These are phyloP conservation scores for Saccharomycopsis fermentans DNA, from an alignment of 805 yeast genomes.

Conservation along the genomic window DNA sequence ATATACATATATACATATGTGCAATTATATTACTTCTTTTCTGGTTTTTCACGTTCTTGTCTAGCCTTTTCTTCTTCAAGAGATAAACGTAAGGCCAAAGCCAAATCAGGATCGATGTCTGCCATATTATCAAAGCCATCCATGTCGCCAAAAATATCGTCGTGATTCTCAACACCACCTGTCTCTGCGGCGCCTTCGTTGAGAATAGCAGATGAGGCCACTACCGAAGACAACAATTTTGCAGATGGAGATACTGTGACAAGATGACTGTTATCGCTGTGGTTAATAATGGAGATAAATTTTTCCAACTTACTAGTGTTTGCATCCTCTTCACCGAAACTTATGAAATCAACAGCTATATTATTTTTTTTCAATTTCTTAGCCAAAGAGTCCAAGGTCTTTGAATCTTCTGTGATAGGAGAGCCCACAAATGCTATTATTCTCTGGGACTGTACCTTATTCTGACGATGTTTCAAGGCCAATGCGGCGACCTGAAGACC, in stretches of 20 bases:
- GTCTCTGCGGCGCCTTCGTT: conserved; percentile 34
- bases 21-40: conserved; percentile 4
- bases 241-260: conserved; percentile 87
- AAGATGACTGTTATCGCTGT: conserved; percentile 69
- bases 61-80: conserved; percentile 90
- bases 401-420: conserved; percentile 61
- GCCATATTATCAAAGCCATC: conserved; percentile 70
- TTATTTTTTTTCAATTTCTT: conserved; percentile 89
- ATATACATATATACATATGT: not conserved
- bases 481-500: conserved; percentile 89
- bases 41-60: conserved; percentile 52
- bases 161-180: conserved; percentile 36
- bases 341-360: conserved; percentile 79
- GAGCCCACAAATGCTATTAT: conserved; percentile 84
- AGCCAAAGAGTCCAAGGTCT: conserved; percentile 73
- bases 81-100: conserved; percentile 87
- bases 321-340: conserved; percentile 78
- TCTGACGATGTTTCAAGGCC: conserved; percentile 93
- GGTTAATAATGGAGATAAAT: conserved; percentile 64
- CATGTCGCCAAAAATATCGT: conserved; percentile 26
- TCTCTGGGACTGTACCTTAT: conserved; percentile 84
- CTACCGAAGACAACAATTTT: conserved; percentile 68
- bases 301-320: conserved; percentile 74
- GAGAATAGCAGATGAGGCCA: conserved; percentile 68
- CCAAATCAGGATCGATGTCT: conserved; percentile 92